These are phyloP conservation scores for Aspergillus conjunctus DNA, from an alignment of 495 filamentous ascomycete species.

Conservation along the genomic window DNA sequence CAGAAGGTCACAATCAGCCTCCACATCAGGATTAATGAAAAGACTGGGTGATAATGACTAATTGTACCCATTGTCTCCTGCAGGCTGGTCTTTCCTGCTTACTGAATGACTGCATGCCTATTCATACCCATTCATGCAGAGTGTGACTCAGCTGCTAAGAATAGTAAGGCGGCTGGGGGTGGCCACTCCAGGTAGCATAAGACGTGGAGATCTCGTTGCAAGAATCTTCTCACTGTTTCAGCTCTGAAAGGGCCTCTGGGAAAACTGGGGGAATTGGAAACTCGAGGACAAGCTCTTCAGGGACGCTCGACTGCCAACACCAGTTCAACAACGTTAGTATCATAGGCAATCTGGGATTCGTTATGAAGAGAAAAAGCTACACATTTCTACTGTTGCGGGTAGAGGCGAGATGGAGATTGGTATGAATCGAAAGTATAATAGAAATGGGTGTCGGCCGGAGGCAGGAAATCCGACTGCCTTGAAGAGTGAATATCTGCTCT, in stretches of 20 bases:
- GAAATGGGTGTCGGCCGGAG: neutral
- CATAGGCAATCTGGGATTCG: conserved; percentile 9
- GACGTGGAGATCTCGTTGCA: neutral
- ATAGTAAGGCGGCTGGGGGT: neutral
- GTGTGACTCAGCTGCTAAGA: neutral
- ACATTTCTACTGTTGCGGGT: neutral
- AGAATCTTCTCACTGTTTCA: neutral
- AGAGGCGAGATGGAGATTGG: neutral
- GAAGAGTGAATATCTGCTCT: conserved; percentile 14
- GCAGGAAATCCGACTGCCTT: neutral
- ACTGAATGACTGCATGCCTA: neutral
- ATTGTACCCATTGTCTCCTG: neutral
- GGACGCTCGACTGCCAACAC: neutral
- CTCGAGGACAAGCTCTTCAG: neutral
- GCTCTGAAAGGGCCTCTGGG: neutral
- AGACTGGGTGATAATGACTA: neutral
- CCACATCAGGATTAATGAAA: neutral
- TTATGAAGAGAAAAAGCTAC: conserved; percentile 7
- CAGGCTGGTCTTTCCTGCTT: neutral
- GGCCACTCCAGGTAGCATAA: neutral
- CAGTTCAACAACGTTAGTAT: neutral
- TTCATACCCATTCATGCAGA: neutral
- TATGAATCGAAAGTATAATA: neutral
- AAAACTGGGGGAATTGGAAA: neutral
- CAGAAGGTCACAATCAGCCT: neutral